Evolutionary conservation across 1,284 basidiomycete genomes (phyloP).

Genomic region (Xerocomus amazonicus): DNA sequence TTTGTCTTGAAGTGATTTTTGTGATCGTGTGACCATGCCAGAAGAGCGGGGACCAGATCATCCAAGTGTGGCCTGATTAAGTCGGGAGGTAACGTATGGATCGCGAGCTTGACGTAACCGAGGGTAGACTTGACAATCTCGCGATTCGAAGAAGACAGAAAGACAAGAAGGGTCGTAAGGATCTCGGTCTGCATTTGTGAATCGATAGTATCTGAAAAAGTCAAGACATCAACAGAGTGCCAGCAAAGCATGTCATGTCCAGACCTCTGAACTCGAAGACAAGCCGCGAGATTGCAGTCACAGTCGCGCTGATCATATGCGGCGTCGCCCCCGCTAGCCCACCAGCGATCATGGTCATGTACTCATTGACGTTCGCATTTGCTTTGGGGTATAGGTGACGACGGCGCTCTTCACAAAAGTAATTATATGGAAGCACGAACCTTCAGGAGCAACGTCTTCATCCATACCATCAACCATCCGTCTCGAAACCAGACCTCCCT

Average conservation of each 20-base stretch:
- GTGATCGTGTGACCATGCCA: slow-evolving; percentile 95
- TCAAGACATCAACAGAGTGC: neutral
- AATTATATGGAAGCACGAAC: slow-evolving; percentile 36
- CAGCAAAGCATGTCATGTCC: neutral
- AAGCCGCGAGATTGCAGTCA: slow-evolving; percentile 90
- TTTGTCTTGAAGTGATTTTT: slow-evolving; percentile 99
- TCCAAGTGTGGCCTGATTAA: slow-evolving; percentile 75
- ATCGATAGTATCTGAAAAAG: slow-evolving; percentile 62
- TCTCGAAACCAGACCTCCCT: slow-evolving; percentile 82
- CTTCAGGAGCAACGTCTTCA: slow-evolving; percentile 58
- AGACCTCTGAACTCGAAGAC: slow-evolving; percentile 95
- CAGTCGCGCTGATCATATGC: slow-evolving; percentile 97
- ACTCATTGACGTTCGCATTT: slow-evolving; percentile 85
- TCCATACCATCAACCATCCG: slow-evolving; percentile 80
- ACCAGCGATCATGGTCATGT: slow-evolving; percentile 95
- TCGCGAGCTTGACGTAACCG: slow-evolving; percentile 92
- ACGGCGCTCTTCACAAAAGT: neutral
- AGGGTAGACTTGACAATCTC: slow-evolving; percentile 97
- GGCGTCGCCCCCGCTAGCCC: slow-evolving; percentile 91
- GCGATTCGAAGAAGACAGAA: slow-evolving; percentile 89
- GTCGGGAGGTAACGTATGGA: slow-evolving; percentile 77
- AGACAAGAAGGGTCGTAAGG: slow-evolving; percentile 84
- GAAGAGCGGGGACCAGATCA: slow-evolving; percentile 78
- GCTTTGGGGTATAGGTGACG: slow-evolving; percentile 40
- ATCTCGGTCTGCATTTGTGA: slow-evolving; percentile 82